A percentile compares a stretch with the other conserved stretches of the same genome.
These are phyloP conservation scores for Crithidia sp. DNA, from an alignment of 208 protist species.

Conservation along the genomic window DNA sequence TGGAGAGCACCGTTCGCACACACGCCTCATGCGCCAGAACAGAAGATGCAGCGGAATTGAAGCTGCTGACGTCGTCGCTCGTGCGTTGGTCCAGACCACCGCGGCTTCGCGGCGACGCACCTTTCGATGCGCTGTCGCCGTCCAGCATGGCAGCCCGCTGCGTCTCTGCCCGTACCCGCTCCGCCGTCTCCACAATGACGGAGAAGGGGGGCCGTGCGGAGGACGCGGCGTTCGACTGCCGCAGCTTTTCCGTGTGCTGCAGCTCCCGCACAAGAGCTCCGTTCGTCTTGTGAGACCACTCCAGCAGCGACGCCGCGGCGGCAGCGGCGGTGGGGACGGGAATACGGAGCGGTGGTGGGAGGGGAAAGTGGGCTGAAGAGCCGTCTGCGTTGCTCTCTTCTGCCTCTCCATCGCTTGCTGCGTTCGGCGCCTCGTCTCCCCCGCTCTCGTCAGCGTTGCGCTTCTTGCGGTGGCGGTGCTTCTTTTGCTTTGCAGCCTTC, in stretches of 20 bases:
- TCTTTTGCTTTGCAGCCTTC: conserved; percentile 11
- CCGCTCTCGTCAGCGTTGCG: not conserved
- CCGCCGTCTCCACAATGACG: not conserved
- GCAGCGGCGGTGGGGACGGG: conserved; percentile 2
- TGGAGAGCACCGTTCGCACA: conserved; percentile 11
- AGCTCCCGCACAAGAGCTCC: not conserved
- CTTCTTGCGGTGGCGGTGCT: not conserved
- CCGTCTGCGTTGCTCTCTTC: not conserved
- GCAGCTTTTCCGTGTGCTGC: conserved; percentile 13
- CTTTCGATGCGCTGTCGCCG: not conserved
- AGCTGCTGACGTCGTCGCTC: too few species aligned
- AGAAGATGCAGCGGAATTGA: not conserved
- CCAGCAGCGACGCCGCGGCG: conserved; percentile 7
- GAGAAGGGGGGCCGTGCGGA: not conserved
- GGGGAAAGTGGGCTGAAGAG: not conserved
- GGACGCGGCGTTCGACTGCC: not conserved
- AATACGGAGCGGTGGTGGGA: conserved; percentile 10
- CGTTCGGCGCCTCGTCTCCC: not conserved
- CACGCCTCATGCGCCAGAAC: conserved; percentile 6
- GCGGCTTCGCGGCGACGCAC: not conserved
- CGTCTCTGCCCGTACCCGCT: not conserved
- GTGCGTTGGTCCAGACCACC: too few species aligned
- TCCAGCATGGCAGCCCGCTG: not conserved
- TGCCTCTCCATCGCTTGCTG: not conserved
- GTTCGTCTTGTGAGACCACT: conserved; percentile 15